These are phyloP conservation scores for Lachnellula arida DNA, from an alignment of 2,329 filamentous ascomycete species.

Conservation along the genomic window DNA sequence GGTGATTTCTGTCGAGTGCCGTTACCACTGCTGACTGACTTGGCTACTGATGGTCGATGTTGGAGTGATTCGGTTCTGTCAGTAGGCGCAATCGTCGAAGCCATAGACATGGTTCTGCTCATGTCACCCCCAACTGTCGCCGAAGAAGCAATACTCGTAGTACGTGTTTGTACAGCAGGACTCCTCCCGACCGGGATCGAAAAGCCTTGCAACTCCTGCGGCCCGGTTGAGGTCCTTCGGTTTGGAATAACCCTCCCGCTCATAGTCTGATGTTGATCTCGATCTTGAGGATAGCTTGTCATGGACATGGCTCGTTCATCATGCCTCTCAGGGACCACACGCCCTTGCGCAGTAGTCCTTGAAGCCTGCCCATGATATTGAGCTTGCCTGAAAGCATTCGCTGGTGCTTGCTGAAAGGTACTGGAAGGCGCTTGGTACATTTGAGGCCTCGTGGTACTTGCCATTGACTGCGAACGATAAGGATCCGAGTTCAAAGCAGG, in stretches of 20 bases:
- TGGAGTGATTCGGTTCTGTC: constrained; percentile 44
- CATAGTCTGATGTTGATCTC: constrained; percentile 83
- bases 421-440: constrained; percentile 63
- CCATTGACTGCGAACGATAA: constrained; percentile 91
- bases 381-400: constrained; percentile 73
- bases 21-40: constrained; percentile 30
- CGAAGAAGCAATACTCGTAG: constrained; percentile 55
- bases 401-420: constrained; percentile 61
- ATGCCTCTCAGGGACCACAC: constrained; percentile 84
- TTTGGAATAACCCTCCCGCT: constrained; percentile 88
- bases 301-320: constrained; percentile 96
- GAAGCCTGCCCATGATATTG: constrained; percentile 64
- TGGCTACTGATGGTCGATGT: constrained; percentile 53
- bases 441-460: constrained; percentile 66
- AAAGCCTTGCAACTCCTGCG: constrained; percentile 26
- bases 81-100: constrained; percentile 71
- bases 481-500: constrained; percentile 79
- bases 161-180: constrained; percentile 48
- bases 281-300: constrained; percentile 74
- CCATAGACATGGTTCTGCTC: constrained; percentile 82
- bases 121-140: constrained; percentile 35
- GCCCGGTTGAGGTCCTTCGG: constrained; percentile 44
- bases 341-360: constrained; percentile 83
- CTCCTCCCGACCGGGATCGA: constrained; percentile 22
- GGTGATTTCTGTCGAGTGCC: constrained; percentile 53